Evolutionary conservation across 768 basidiomycete species (phyloP), one percentile per base, ranked within the genome.

Genomic region (Hericium erinaceus): DNA sequence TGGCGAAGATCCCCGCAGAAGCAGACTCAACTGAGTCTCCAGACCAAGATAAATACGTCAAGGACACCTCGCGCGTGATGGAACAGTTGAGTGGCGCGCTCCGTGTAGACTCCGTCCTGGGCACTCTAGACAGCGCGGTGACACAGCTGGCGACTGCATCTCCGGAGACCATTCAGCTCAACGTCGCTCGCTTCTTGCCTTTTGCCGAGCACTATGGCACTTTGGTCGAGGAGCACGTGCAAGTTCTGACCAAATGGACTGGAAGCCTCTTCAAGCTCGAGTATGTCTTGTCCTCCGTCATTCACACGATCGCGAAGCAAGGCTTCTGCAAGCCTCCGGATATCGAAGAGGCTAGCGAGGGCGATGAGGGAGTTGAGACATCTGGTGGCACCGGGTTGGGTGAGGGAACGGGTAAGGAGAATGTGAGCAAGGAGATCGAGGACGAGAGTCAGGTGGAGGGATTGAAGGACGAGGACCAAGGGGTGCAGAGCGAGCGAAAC

Each of bases 391-490:
- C 88, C 2, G 97, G 97, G 3, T 73, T 99, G 54, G 97, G 97
- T 2, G 84, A 89, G 63, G 97, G 97, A 1, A 75, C 80, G 2
- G 97, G 97, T 0, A 74, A 76, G 33, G 82, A 95, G 68, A 88
- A 98, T 65, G 87, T 94, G 57, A 93, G 90, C 75, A 87, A 93
- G 65, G 90, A 98, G 67, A 94, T 98, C 55, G 86, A 95, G 66
- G 94, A 98, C 57, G 94, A 98, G 72, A 88, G 89, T 65, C 95
- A 99, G 65, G 89, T 98, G 7, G 97, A 99, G 65, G 97, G 97
- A 0, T 75, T 98, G 22, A 81, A 85, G 67, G 85, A 90, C 18
- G 77, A 79, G 24, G 56, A 44, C 8, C 55, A 57, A 24, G 38
- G 37, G 15, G 37, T 55, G 18, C 26, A 28, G n/a, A 26, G 24